These are phyloP conservation scores for Neoscytalidium dimidiatum DNA, from an alignment of 2,329 filamentous ascomycete species.

Conservation along the genomic window DNA sequence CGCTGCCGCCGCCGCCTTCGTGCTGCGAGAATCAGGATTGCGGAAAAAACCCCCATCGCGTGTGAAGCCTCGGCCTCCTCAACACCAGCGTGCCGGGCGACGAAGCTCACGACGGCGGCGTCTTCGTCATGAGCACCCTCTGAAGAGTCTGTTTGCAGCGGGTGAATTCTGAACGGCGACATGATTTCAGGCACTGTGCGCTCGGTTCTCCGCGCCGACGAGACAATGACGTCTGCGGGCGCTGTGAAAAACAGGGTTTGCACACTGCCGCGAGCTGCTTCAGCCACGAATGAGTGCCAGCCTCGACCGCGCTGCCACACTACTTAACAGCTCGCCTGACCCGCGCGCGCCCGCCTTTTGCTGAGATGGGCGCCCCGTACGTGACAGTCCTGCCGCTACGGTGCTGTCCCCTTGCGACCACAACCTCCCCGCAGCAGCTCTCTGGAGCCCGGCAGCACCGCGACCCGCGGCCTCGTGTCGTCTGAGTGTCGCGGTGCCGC, in stretches of 20 bases:
- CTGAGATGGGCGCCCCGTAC: slow-evolving; percentile 4
- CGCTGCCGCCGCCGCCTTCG: background rate
- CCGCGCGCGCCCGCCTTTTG: background rate
- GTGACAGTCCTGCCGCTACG: slow-evolving; percentile 20
- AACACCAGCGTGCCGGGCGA: background rate
- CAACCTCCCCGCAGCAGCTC: slow-evolving; percentile 25
- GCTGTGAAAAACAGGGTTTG: slow-evolving; percentile 5
- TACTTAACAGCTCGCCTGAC: background rate
- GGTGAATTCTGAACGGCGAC: background rate
- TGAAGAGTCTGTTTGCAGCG: background rate
- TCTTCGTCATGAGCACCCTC: background rate
- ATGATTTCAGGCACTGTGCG: background rate
- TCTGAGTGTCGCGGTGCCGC: slow-evolving; percentile 10
- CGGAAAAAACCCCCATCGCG: background rate
- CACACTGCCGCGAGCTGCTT: background rate
- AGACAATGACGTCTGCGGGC: slow-evolving; percentile 1
- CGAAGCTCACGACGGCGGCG: background rate
- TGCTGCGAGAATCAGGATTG: background rate
- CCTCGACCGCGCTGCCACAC: background rate
- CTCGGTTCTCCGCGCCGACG: background rate
- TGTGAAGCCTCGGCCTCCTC: background rate
- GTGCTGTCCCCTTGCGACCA: slow-evolving; percentile 41
- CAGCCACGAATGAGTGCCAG: background rate
- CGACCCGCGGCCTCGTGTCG: slow-evolving; percentile 24
- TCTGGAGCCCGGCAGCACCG: slow-evolving; percentile 25